phyloP scores from a whole-genome alignment of 805 yeast species.

The Starmerella ratchasimensis region DNA sequence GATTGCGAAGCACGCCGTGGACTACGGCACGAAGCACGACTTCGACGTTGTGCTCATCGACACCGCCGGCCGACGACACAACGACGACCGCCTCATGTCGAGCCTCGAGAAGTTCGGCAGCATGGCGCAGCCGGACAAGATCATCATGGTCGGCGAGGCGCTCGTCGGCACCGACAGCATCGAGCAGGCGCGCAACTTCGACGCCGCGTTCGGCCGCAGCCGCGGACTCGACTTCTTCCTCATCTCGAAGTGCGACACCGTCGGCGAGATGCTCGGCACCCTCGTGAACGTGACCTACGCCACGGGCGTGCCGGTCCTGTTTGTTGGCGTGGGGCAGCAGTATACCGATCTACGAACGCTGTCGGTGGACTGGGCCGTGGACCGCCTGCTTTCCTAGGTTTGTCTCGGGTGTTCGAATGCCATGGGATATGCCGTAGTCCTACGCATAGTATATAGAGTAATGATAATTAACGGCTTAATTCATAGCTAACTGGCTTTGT shows the following conservation, averaged over 20 bases:
- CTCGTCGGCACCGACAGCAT: slow-evolving; percentile 95
- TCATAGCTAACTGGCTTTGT: too few species aligned
- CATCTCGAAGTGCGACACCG: slow-evolving; percentile 91
- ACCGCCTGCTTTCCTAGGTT: slow-evolving; percentile 58
- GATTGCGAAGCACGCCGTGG: slow-evolving; percentile 82
- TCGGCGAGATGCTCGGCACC: slow-evolving; percentile 89
- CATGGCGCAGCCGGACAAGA: slow-evolving; percentile 89
- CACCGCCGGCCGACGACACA: slow-evolving; percentile 95
- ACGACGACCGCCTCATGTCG: slow-evolving; percentile 88
- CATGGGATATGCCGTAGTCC: too few species aligned
- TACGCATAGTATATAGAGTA: too few species aligned
- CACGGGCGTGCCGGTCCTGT: slow-evolving; percentile 85
- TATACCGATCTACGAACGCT: slow-evolving; percentile 85
- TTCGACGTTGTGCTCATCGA: slow-evolving; percentile 86
- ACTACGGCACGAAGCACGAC: slow-evolving; percentile 51
- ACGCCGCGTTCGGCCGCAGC: slow-evolving; percentile 77
- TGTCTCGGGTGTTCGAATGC: too few species aligned
- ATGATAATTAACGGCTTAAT: too few species aligned
- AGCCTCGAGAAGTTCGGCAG: slow-evolving; percentile 89
- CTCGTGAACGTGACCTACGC: slow-evolving; percentile 97
- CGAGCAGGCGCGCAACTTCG: slow-evolving; percentile 85
- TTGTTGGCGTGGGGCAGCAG: slow-evolving; percentile 94
- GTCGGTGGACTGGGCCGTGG: slow-evolving; percentile 86
- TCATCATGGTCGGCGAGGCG: slow-evolving; percentile 98
- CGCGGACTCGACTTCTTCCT: slow-evolving; percentile 79